Percentiles rank a stretch among this genome's conserved stretches.
Conservation (phyloP, 2,329 filamentous ascomycete genomes). For the Didymella keratinophila region DNA sequence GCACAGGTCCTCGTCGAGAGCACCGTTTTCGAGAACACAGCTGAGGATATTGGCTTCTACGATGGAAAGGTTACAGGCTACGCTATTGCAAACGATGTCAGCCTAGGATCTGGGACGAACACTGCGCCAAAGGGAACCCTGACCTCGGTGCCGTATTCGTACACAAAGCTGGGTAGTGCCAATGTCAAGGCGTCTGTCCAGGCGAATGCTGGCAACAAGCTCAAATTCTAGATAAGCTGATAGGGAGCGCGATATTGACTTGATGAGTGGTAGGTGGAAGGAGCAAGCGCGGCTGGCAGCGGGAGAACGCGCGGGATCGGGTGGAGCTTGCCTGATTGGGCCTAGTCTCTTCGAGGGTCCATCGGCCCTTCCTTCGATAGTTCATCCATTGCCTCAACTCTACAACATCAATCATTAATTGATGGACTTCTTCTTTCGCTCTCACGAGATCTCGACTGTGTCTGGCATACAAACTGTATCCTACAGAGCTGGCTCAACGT, state of each 20-base stretch:
- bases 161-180: constrained; percentile 13
- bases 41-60: constrained; percentile 6
- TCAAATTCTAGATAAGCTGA: neutral
- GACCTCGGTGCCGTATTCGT: constrained; percentile 9
- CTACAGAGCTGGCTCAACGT: neutral
- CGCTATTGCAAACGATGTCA: constrained; percentile 4
- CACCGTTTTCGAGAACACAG: constrained; percentile 45
- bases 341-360: neutral
- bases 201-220: constrained; percentile 11
- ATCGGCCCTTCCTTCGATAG: neutral
- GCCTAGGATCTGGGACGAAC: constrained; percentile 6
- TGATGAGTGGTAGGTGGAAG: neutral
- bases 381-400: neutral
- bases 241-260: neutral
- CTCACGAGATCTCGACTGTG: neutral
- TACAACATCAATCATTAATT: neutral
- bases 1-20: constrained; percentile 55
- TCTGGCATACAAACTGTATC: neutral
- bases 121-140: constrained; percentile 8
- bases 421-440: neutral
- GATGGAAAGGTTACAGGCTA: constrained; percentile 8
- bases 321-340: neutral
- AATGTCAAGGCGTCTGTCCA: constrained; percentile 9
- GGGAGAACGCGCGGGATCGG: neutral
- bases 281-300: neutral